Conservation (phyloP, 225 moss, liverwort and hornwort genomes). For the Sphagnum contortum region DNA sequence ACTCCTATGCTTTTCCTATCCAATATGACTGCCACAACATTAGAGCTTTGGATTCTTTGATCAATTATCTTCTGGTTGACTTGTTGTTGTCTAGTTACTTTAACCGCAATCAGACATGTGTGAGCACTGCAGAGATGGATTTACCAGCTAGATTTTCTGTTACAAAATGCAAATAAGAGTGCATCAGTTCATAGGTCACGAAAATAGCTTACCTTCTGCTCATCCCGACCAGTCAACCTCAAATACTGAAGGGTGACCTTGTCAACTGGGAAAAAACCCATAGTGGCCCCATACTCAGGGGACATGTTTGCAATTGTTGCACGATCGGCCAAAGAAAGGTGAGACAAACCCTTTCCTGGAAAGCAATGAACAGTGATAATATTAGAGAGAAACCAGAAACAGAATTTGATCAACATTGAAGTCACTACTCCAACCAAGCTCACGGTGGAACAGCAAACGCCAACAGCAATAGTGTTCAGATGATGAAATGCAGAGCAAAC, state of each 20-base stretch:
- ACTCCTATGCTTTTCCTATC: no score
- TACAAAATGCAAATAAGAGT: no score
- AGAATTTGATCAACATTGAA: conserved; percentile 33
- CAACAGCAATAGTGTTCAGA: conserved; percentile 33
- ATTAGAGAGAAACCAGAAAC: conserved; percentile 36
- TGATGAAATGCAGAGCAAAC: conserved; percentile 78
- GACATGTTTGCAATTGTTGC: conserved; percentile 99
- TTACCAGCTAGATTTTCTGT: no score
- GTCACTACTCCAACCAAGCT: neutral
- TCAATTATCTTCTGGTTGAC: no score
- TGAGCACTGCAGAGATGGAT: no score
- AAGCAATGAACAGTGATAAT: no score
- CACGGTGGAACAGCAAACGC: conserved; percentile 20
- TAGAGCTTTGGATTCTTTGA: no score
- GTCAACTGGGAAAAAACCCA: conserved; percentile 99
- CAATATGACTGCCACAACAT: no score
- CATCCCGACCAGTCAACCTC: conserved; percentile 86
- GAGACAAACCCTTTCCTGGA: conserved; percentile 69
- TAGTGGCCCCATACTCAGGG: conserved; percentile 96
- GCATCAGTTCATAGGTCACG: no score
- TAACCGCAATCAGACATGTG: no score
- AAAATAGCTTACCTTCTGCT: conserved; percentile 48
- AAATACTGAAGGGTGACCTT: conserved; percentile 71
- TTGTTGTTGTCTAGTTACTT: no score
- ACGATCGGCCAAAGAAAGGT: conserved; percentile 81